Evolutionary conservation across 2,329 filamentous ascomycete species (phyloP), one percentile per base, ranked within the genome.

Genomic region (Exophiala sp.): DNA sequence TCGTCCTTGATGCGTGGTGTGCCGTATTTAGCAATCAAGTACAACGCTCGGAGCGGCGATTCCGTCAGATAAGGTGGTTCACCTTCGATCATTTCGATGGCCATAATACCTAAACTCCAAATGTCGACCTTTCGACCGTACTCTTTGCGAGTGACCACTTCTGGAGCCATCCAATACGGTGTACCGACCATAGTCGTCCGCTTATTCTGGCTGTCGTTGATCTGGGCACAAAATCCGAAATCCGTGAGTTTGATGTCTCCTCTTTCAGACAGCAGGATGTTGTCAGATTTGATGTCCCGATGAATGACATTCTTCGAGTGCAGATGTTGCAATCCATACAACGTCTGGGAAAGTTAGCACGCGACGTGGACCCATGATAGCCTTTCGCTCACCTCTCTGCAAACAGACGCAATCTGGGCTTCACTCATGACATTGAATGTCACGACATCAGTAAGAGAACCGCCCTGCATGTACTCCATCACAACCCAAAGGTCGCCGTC

Each of bases 391-490:
- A 83, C 80, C 71, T 99, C 94, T 65, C 90, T 81, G 73, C 92
- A 97, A 16, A 99, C 92, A 2, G 91, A 90, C 8, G 94, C 91
- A 67, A 99, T 97, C 73, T 97, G 94, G 2, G 89, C 90, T 71
- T 99, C 94, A 6, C 88, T 92, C 94, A 99, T 97, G 67, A 97
- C 95, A 74, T 97, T 97, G 74, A 95, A 97, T 3, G 94, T 99
- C 52, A 99, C 94, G 50, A 99, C 94, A 71, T 99, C 94, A 9
- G 94, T 99, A 69, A 99, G 77, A 72, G 91, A 96, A 59, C 94
- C 94, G 55, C 94, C 94, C 72, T 99, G 92, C 94, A 99, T 99
- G 67, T 92, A 99, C 74, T 99, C 94, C 94, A 99, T 99, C 33
- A 97, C 90, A 1, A 99, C 94, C 94, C 94, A 99, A 29, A 99